Conservation (phyloP, 2,329 filamentous ascomycete species). For the Sporothrix mexicana region DNA sequence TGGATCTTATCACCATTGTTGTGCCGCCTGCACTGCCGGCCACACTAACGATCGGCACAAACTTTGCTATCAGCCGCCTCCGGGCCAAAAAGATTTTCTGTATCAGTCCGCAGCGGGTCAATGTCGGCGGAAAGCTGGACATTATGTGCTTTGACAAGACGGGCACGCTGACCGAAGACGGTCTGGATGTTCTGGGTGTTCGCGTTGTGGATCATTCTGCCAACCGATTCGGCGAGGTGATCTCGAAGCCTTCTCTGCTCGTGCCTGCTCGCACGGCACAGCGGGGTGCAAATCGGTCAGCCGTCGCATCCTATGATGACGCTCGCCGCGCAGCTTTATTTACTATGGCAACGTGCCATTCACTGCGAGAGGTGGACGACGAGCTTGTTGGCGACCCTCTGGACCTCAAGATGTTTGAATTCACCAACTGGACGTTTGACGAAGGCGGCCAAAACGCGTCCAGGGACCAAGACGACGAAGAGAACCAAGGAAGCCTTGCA, state of each 20-base stretch:
- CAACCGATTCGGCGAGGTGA: constrained; percentile 74
- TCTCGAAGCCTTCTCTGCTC: constrained; percentile 60
- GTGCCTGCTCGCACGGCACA: constrained; percentile 32
- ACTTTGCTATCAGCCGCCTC: constrained; percentile 85
- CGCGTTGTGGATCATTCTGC: constrained; percentile 71
- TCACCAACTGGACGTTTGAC: constrained; percentile 89
- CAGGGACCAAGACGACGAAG: constrained; percentile 69
- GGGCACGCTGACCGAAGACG: constrained; percentile 96
- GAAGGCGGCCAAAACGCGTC: constrained; percentile 64
- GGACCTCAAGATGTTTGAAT: constrained; percentile 98
- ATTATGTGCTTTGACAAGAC: constrained; percentile 99
- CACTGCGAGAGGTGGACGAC: constrained; percentile 81
- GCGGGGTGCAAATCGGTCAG: not conserved
- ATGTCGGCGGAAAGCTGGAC: constrained; percentile 94
- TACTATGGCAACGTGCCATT: constrained; percentile 98
- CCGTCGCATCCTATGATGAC: constrained; percentile 41
- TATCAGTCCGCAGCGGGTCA: constrained; percentile 95
- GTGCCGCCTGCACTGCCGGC: constrained; percentile 94
- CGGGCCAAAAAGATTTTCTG: constrained; percentile 94
- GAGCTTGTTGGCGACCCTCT: constrained; percentile 92
- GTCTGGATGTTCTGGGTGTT: constrained; percentile 88
- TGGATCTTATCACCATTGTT: constrained; percentile 97
- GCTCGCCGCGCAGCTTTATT: constrained; percentile 71
- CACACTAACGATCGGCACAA: constrained; percentile 94
- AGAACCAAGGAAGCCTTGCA: constrained; percentile 70